Base-by-base conservation (phyloP, 106 monocot species). In the Dioscorea dumetorum region DNA sequence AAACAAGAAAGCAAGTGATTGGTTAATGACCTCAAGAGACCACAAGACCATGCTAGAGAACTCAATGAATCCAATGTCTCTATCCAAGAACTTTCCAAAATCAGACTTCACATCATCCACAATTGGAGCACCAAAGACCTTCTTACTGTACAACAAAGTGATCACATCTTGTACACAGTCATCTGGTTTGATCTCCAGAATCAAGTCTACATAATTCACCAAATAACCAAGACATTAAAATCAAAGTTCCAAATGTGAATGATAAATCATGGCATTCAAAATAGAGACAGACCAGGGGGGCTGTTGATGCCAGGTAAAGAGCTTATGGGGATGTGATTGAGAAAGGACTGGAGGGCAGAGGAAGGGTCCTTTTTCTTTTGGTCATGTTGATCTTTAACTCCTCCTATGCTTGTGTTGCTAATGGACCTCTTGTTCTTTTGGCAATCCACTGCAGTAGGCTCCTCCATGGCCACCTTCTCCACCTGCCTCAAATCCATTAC, bases 31-130 rank as follows among this genome's bases (percentile, higher is more conserved):
- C 78, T 85, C 64, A 49, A 81, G 71, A 12, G 74, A 74, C 85
- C 85, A 85, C n/a, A 85, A 53, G 20, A 78, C 67, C 67, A 85
- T 71, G 67, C 71, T 72, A 8, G 77, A 75, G 20, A 85, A 75
- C 8, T 81, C 77, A 18, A 81, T 72, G 71, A 85, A 81, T 14
- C 85, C 81, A 8, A 81, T 78, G 14, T 85, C 74, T 21, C 81
- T 60, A 53, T 85, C 81, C 35, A 77, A 34, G 34, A 60, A 74
- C 19, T 65, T 59, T 50, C 63, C 34, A 17, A 64, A 32, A 54
- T 64, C 78, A 41, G 70, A 63, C 4, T 58, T 61, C 2, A 57
- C 74, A 19, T 57, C 32, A 34, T 81, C 73, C 9, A 78, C 57
- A 51, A 85, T 75, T 0, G 81, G 58, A 41, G 85, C 85, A 18